phyloP scores from a whole-genome alignment of 306 rosid species.

The Prunus mume region DNA sequence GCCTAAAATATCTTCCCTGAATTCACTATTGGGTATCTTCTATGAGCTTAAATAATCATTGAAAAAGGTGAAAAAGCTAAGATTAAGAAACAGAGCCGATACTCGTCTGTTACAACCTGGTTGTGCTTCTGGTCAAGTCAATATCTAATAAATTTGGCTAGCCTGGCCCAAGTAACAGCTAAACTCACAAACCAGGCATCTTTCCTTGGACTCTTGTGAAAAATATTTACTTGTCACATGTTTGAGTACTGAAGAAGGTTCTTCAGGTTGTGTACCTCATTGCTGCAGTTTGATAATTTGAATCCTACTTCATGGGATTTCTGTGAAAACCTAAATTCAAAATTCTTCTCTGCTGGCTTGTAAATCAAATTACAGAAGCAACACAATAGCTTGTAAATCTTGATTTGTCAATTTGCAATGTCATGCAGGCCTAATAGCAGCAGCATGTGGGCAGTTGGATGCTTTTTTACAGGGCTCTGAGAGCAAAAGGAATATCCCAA shows the following conservation, averaged over 20 bases:
- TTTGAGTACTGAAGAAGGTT: not conserved
- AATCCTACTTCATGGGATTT: not conserved
- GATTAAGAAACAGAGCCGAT: too few relatives aligned
- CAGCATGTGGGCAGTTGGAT: constrained; percentile 72
- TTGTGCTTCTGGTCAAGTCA: too few relatives aligned
- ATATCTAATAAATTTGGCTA: not conserved
- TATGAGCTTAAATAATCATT: too few relatives aligned
- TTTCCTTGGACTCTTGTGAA: too few relatives aligned
- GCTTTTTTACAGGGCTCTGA: constrained; percentile 41
- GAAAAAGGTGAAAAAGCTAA: not conserved
- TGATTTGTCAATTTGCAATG: not conserved
- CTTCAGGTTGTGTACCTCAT: not conserved
- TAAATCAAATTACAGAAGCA: not conserved
- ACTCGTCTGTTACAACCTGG: too few relatives aligned
- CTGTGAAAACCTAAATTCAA: not conserved
- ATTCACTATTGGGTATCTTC: too few relatives aligned
- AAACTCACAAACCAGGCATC: too few relatives aligned
- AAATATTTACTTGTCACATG: not conserved
- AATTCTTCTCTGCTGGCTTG: not conserved
- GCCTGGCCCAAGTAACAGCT: not conserved
- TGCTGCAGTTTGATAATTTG: not conserved
- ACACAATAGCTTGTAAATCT: not conserved
- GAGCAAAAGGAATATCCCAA: constrained; percentile 28
- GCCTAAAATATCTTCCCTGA: too few relatives aligned
- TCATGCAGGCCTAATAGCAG: constrained; percentile 70